Base-by-base conservation (phyloP, 768 basidiomycete species). In the Chlorophyllum brunneum region DNA sequence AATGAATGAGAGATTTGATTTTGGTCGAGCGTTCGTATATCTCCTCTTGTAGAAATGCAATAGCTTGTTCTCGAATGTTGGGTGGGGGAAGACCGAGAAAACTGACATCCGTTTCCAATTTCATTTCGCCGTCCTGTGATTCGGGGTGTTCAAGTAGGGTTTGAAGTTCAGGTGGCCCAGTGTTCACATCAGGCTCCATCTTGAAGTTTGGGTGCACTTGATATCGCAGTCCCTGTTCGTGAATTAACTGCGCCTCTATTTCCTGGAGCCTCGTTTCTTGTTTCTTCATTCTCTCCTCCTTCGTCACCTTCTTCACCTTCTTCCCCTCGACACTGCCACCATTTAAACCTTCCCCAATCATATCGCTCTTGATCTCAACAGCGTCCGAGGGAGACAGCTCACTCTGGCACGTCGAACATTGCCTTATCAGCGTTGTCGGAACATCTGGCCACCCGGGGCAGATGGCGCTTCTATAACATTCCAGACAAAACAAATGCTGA, bases 401-500 rank as follows among this genome's bases (percentile, higher is more conserved):
- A 1, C 76, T 73, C 56, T 88, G 83, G 67, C 97, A 99, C 8
- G 83, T 80, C 15, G 87, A 81, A 64, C 97, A 99, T 6, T 77
- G 72, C 15, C 81, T 78, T 43, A 67, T 70, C n/a, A 73, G 66
- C 47, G 84, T 82, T 18, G 78, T 66, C 16, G 76, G 58, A 36
- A 85, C 77, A 55, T 85, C 81, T 1, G 93, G 90, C 87, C 89
- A 98, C 22, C 80, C 82, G 20, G 91, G 79, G 56, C 78, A 90
- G 36, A 93, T 80, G n/a, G 79, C 80, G 56, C 76, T 70, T 34
- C 86, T 82, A 77, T 93, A 98, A 69, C 97, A 99, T 23, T 72
- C 72, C 8, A 85, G 60, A 69, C 97, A 99, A 67, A 90, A 98
- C 26, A 98, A 76, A 66, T 99, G 97, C 61, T 93, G 90, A 65